A percentile compares a stretch with the other conserved stretches of the same genome.
phyloP scores from a whole-genome alignment of 495 filamentous ascomycete genomes.

The Aspergillus carlsbadensis region DNA sequence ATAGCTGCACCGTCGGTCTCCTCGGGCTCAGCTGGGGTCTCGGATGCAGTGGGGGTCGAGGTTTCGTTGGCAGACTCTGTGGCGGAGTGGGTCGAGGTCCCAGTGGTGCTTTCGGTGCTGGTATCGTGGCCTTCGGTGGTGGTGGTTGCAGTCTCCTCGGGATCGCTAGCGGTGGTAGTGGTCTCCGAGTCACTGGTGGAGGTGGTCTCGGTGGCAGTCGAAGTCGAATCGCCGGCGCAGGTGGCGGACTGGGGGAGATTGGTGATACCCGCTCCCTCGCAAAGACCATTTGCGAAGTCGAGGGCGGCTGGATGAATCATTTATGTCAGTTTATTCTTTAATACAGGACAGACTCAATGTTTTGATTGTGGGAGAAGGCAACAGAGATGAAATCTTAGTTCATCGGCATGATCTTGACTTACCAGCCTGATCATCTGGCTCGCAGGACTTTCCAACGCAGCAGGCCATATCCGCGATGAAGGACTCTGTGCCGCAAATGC shows the following conservation, averaged over 20 bases:
- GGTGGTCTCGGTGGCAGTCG: constrained; percentile 20
- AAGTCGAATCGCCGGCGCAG: constrained; percentile 31
- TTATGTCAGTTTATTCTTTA: neutral
- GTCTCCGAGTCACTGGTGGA: constrained; percentile 13
- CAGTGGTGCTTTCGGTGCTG: constrained; percentile 12
- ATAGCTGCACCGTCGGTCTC: constrained; percentile 46
- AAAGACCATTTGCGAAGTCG: constrained; percentile 50
- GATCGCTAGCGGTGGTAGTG: constrained; percentile 16
- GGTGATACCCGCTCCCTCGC: constrained; percentile 40
- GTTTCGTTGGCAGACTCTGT: neutral
- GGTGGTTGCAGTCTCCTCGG: constrained; percentile 9
- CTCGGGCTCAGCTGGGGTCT: constrained; percentile 17
- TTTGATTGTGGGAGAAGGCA: neutral
- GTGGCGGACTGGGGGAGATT: constrained; percentile 36
- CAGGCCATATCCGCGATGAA: constrained; percentile 65
- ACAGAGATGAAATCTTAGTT: neutral
- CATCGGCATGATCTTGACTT: constrained; percentile 18
- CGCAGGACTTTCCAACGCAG: constrained; percentile 62
- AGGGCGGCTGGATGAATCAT: constrained; percentile 40
- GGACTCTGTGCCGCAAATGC: constrained; percentile 61
- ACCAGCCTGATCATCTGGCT: constrained; percentile 54
- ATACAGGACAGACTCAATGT: neutral
- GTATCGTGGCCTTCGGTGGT: constrained; percentile 1
- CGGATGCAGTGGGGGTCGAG: constrained; percentile 9
- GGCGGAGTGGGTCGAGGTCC: constrained; percentile 13